These are phyloP conservation scores for Kuraishia floccosa DNA, from an alignment of 805 yeast genomes.

Conservation along the genomic window DNA sequence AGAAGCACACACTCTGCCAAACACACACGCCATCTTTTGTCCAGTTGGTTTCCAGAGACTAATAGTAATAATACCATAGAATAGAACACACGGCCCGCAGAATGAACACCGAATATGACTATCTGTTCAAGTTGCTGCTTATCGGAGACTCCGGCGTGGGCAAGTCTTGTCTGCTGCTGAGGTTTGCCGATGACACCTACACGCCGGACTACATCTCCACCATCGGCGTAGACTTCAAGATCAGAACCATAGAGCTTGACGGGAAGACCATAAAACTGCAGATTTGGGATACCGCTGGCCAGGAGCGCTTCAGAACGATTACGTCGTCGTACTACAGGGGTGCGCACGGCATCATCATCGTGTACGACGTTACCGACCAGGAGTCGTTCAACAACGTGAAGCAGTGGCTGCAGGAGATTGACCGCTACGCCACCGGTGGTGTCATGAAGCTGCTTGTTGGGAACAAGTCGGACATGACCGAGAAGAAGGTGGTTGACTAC, in stretches of 20 bases:
- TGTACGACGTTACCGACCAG: slow-evolving; percentile 96
- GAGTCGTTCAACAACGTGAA: slow-evolving; percentile 93
- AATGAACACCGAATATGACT: slow-evolving; percentile 96
- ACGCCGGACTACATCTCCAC: slow-evolving; percentile 96
- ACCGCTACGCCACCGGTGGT: slow-evolving; percentile 95
- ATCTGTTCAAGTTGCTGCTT: slow-evolving; percentile 84
- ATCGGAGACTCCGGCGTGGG: slow-evolving; percentile 99
- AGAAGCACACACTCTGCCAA: too few species aligned
- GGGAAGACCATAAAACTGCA: slow-evolving; percentile 96
- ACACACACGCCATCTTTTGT: too few species aligned
- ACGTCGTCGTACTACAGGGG: slow-evolving; percentile 97
- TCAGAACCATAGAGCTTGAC: slow-evolving; percentile 84
- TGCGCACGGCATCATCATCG: slow-evolving; percentile 96
- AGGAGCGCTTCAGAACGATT: slow-evolving; percentile 95
- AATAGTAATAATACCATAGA: too few species aligned
- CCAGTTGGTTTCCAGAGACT: too few species aligned
- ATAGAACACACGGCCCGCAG: too few species aligned
- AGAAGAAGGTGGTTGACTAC: slow-evolving; percentile 91
- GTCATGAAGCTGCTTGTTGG: slow-evolving; percentile 94
- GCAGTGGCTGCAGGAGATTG: slow-evolving; percentile 98
- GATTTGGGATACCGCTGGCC: slow-evolving; percentile 99
- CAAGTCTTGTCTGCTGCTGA: slow-evolving; percentile 84
- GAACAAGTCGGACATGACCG: slow-evolving; percentile 89
- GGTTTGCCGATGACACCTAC: slow-evolving; percentile 96
- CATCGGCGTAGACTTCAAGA: slow-evolving; percentile 92